Percentiles rank a stretch among this genome's conserved stretches.
Conservation (phyloP, 2,329 filamentous ascomycete genomes). For the Trichoderma aggressivum region DNA sequence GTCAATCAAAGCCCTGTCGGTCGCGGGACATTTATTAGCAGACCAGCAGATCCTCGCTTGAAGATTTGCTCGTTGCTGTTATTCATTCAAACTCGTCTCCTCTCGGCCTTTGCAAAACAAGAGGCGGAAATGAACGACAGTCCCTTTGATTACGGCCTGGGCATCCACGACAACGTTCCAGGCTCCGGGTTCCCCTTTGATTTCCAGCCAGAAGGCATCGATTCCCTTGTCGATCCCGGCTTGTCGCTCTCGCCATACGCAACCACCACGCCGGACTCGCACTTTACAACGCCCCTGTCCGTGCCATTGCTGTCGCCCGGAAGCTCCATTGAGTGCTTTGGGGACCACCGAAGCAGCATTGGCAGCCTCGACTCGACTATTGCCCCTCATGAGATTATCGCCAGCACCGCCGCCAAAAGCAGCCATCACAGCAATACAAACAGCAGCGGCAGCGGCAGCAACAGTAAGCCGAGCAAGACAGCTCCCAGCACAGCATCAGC, state of each 20-base stretch:
- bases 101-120: background rate
- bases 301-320: slow-evolving; percentile 1
- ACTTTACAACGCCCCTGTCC: slow-evolving; percentile 2
- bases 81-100: background rate
- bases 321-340: slow-evolving; percentile 18
- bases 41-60: background rate
- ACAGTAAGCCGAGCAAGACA: background rate
- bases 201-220: background rate
- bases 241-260: slow-evolving; percentile 13
- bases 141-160: slow-evolving; percentile 11
- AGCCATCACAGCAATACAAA: background rate
- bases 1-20: background rate
- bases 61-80: background rate
- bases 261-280: slow-evolving; percentile 6
- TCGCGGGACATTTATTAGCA: background rate
- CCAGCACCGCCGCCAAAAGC: background rate
- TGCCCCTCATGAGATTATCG: slow-evolving; percentile 9
- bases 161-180: slow-evolving; percentile 12
- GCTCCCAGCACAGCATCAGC: background rate
- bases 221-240: slow-evolving; percentile 14
- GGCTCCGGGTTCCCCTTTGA: slow-evolving; percentile 6
- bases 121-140: slow-evolving; percentile 6
- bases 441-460: background rate
- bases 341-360: slow-evolving; percentile 12
- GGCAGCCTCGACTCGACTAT: slow-evolving; percentile 1